Percentiles rank a stretch among this genome's conserved stretches.
phyloP scores from a whole-genome alignment of 2,329 filamentous ascomycete genomes.

The Domatiomyces globalis region DNA sequence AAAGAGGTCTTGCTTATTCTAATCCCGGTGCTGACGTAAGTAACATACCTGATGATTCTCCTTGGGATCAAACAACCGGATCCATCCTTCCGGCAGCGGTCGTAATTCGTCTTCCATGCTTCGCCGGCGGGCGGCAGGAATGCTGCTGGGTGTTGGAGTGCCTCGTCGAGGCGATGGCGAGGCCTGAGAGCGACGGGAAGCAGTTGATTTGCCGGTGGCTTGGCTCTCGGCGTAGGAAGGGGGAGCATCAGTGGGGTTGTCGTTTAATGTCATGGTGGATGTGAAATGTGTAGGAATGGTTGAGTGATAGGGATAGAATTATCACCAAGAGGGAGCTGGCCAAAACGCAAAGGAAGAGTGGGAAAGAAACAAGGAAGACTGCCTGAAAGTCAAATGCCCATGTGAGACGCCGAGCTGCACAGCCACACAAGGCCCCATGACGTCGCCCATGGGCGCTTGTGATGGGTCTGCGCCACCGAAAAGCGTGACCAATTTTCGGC shows the following conservation, averaged over 20 bases:
- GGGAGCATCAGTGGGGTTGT: slow-evolving; percentile 19
- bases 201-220: slow-evolving; percentile 17
- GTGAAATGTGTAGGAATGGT: slow-evolving; percentile 5
- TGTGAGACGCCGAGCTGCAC: slow-evolving; percentile 10
- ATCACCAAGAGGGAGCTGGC: slow-evolving; percentile 13
- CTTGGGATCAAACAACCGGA: slow-evolving; percentile 41
- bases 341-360: slow-evolving; percentile 8
- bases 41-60: slow-evolving; percentile 28
- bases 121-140: slow-evolving; percentile 35
- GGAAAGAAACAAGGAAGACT: slow-evolving; percentile 5
- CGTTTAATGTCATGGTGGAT: slow-evolving; percentile 4
- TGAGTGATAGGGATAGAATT: slow-evolving; percentile 14
- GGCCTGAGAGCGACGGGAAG: not conserved
- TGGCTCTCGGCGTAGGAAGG: slow-evolving; percentile 24
- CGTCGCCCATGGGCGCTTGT: no score
- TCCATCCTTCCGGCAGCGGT: slow-evolving; percentile 42
- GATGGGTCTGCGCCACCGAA: not conserved
- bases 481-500: not conserved
- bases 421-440: not conserved
- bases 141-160: not conserved
- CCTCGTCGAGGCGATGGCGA: not conserved
- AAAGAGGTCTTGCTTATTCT: no score
- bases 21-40: not conserved
- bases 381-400: slow-evolving; percentile 5
- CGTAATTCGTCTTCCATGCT: slow-evolving; percentile 49